Evolutionary conservation across 108 stramenopile genomes (phyloP).

Genomic region (Seminavis robusta): DNA sequence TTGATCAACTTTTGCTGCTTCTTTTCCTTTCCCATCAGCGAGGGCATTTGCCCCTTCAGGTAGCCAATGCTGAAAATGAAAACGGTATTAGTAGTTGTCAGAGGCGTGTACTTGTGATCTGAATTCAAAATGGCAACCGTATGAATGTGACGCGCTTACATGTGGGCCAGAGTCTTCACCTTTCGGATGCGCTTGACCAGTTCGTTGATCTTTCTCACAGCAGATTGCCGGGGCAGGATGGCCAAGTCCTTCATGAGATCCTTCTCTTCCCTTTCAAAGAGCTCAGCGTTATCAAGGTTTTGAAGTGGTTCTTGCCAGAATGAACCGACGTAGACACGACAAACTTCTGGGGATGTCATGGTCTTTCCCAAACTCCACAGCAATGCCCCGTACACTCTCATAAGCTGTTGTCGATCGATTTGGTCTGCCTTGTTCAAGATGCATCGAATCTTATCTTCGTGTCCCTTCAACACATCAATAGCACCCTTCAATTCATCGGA

Average conservation of each 20-base stretch:
- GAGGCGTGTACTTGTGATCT: too few relatives aligned
- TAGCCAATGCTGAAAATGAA: too few relatives aligned
- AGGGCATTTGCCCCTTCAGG: conserved; percentile 95
- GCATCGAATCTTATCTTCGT: conserved; percentile 99
- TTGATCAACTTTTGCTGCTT: conserved; percentile 94
- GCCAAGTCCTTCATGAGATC: conserved; percentile 96
- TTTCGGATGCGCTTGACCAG: conserved; percentile 96
- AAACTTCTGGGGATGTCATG: conserved; percentile 92
- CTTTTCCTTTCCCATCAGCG: conserved; percentile 94
- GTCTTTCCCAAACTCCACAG: conserved; percentile 98
- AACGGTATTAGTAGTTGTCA: too few relatives aligned
- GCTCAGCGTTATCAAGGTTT: conserved; percentile 79
- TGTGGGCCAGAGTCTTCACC: conserved; percentile 85
- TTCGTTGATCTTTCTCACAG: conserved; percentile 97
- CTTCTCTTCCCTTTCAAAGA: conserved; percentile 87
- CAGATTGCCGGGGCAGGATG: conserved; percentile 91
- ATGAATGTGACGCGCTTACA: too few relatives aligned
- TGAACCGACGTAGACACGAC: conserved; percentile 95
- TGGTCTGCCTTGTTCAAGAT: conserved; percentile 99
- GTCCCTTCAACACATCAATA: conserved; percentile 94
- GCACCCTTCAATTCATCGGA: conserved; percentile 96
- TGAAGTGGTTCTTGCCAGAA: conserved; percentile 89
- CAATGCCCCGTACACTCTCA: conserved; percentile 97
- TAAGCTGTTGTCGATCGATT: conserved; percentile 96
- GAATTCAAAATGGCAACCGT: too few relatives aligned